Conservation (phyloP, 352 stramenopile species). For the Globisporangium camurandrum region DNA sequence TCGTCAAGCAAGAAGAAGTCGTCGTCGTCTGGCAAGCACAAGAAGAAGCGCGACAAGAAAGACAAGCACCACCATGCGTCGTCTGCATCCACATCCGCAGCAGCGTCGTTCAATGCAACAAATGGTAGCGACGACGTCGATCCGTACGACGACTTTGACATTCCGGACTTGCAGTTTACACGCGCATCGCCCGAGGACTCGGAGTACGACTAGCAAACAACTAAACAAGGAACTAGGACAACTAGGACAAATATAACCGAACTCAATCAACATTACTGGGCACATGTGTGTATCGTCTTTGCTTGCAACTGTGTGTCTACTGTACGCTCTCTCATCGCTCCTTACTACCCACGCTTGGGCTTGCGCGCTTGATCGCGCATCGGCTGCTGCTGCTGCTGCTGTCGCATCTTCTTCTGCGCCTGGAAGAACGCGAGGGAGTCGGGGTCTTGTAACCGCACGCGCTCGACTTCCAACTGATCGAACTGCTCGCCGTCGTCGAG, state of each 20-base stretch:
- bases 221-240: neutral
- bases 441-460: conserved; percentile 78
- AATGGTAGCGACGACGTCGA: neutral
- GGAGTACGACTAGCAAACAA: conserved; percentile 10
- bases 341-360: conserved; percentile 19
- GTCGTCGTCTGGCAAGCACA: conserved; percentile 26
- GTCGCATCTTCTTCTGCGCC: conserved; percentile 81
- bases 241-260: too few relatives aligned
- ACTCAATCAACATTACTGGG: too few relatives aligned
- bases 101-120: neutral
- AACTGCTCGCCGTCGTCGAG: conserved; percentile 90
- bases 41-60: conserved; percentile 44
- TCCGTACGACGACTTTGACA: conserved; percentile 6
- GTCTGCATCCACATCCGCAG: too few relatives aligned
- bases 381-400: conserved; percentile 15
- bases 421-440: conserved; percentile 91
- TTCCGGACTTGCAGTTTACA: neutral
- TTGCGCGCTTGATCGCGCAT: conserved; percentile 17
- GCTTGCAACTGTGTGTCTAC: too few relatives aligned
- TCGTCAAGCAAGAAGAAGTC: conserved; percentile 27
- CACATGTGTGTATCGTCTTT: too few relatives aligned
- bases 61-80: too few relatives aligned
- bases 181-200: conserved; percentile 8
- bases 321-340: too few relatives aligned
- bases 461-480: conserved; percentile 87